Evolutionary conservation across 495 filamentous ascomycete species (phyloP), one percentile per base, ranked within the genome.

Genomic region (Talaromyces nanjingensis): DNA sequence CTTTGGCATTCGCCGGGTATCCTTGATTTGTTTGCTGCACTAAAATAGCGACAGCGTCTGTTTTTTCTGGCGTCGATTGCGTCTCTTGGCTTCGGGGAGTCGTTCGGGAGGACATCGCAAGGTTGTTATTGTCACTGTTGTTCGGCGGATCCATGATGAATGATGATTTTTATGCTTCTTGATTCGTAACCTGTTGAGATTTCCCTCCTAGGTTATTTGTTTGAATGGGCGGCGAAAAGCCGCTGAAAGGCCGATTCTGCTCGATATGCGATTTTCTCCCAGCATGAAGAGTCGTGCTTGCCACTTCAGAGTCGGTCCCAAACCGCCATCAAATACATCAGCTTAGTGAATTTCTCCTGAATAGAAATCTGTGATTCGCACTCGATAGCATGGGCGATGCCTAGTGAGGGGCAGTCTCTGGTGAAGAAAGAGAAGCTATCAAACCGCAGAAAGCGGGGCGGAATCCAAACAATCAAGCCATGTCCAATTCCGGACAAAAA

Each of bases 1-100:
- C 74, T 65, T 83, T 83, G 3, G 67, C 69, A 65, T 73, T 70
- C 16, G 70, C 45, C 9, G 27, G 22, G 33, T 45, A 22, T 49
- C 39, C 39, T 62, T 62, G 60, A 29, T 62, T 24, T 22, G 1
- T 9, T 14, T 14, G 45, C 18, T 61, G 59, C 59, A 20, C 20
- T 14, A 33, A 25, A n/a, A 27, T 61, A 9, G 39, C 22, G 22
- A 56, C 18, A 5, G 42, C 27, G 4, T 62, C 45, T 3, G 20
- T 18, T 6, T 22, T 20, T 27, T 62, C 60, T 31, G 60, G 29
- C 16, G 59, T 60, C 18, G 59, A 60, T 5, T 60, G 59, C 18
- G 60, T 27, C 12, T 62, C 60, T 27, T 42, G 60, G 27, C 60
- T 62, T 62, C 45, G 60, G 18, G 60, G 54, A 0, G 60, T 56